A percentile compares a stretch with the other conserved stretches of the same genome.
Evolutionary conservation across 805 yeast genomes (phyloP).

Genomic region (Candida boleticola): DNA sequence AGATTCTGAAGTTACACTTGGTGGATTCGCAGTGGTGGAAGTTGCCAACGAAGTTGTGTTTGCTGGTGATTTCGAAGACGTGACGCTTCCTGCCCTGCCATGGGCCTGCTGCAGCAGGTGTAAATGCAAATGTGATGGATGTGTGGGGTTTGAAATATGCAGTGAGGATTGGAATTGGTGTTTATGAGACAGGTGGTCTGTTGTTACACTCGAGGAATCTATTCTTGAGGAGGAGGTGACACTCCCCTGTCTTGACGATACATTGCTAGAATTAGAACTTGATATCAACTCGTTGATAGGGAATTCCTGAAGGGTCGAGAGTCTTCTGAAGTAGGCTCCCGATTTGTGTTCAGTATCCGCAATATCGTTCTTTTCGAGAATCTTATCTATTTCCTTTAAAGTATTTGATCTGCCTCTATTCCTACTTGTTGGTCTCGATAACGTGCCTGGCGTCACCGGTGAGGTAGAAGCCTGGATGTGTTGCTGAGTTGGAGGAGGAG

Average conservation of each 20-base stretch:
- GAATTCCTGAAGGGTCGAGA: constrained; percentile 60
- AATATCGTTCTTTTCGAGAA: constrained; percentile 35
- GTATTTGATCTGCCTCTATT: constrained; percentile 36
- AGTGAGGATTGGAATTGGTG: not conserved
- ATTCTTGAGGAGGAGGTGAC: not conserved
- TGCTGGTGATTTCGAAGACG: constrained; percentile 1
- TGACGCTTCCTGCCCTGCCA: not conserved
- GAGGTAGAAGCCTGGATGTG: constrained; percentile 6
- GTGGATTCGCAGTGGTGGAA: not conserved
- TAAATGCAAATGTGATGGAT: constrained; percentile 1
- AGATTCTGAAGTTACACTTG: not conserved
- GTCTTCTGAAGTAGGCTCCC: constrained; percentile 62
- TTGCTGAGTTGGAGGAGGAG: constrained; percentile 12
- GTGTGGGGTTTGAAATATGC: not conserved
- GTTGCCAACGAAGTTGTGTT: not conserved
- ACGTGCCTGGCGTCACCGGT: constrained; percentile 12
- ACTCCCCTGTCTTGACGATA: constrained; percentile 1
- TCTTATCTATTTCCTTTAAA: constrained; percentile 30
- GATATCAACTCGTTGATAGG: constrained; percentile 26
- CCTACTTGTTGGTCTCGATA: constrained; percentile 13
- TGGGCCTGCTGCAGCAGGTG: constrained; percentile 2
- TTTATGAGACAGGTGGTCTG: not conserved
- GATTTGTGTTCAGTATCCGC: constrained; percentile 49
- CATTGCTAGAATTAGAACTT: not conserved
- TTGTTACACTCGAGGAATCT: not conserved